These are phyloP conservation scores for Oryza brachyantha DNA, from an alignment of 176 grass and related monocot genomes.

Conservation along the genomic window DNA sequence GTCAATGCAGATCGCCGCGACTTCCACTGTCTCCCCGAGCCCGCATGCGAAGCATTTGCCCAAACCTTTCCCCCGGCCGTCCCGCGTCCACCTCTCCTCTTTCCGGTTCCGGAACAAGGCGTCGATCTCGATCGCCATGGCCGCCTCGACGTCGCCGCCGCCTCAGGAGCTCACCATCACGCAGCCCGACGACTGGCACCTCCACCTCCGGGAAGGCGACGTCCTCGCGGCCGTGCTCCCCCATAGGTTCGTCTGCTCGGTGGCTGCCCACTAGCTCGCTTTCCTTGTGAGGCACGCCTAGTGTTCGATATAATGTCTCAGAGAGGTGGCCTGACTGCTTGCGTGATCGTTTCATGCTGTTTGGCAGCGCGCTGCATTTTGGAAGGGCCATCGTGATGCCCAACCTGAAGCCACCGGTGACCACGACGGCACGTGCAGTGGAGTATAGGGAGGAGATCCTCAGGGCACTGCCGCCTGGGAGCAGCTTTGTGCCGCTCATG, in stretches of 20 bases:
- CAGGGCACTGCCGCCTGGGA: slow-evolving; percentile 43
- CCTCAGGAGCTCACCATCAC: slow-evolving; percentile 51
- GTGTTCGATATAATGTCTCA: slow-evolving; percentile 46
- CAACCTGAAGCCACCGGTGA: slow-evolving; percentile 88
- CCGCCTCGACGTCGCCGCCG: slow-evolving; percentile 1
- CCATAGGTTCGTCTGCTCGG: slow-evolving; percentile 38
- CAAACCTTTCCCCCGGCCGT: not conserved
- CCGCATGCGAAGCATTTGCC: not conserved
- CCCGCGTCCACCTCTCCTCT: not conserved
- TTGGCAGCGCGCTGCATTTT: slow-evolving; percentile 72
- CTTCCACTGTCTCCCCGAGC: not conserved
- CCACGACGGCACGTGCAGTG: slow-evolving; percentile 60
- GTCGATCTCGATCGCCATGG: slow-evolving; percentile 23
- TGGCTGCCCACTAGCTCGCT: not conserved
- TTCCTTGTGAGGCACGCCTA: not conserved
- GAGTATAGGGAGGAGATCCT: slow-evolving; percentile 71
- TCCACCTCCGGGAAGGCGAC: slow-evolving; percentile 76
- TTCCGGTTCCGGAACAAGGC: not conserved
- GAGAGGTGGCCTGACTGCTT: not conserved
- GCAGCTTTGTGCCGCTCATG: slow-evolving; percentile 72
- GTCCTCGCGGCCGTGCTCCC: slow-evolving; percentile 66
- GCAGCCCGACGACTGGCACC: slow-evolving; percentile 91
- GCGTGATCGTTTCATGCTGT: not conserved
- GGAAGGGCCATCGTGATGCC: slow-evolving; percentile 92
- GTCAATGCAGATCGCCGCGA: slow-evolving; percentile 27